These are phyloP conservation scores for Claviceps purpurea DNA, from an alignment of 2,329 filamentous ascomycete genomes.

Conservation along the genomic window DNA sequence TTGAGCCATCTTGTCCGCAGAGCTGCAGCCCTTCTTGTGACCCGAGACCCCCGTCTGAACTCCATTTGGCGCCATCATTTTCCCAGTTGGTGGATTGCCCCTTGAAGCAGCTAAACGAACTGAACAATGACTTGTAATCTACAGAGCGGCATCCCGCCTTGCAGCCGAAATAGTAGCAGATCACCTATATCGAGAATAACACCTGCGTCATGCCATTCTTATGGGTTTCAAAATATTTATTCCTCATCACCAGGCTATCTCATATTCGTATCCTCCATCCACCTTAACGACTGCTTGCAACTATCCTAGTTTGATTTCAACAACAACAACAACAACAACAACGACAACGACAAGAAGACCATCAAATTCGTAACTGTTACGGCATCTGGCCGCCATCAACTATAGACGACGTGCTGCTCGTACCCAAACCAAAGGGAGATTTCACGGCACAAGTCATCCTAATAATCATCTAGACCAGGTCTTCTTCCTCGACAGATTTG, in stretches of 20 bases:
- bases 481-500: not conserved
- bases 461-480: not conserved
- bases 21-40: not conserved
- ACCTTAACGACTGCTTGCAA: not conserved
- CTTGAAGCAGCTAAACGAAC: too few species aligned
- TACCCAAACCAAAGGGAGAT: not conserved
- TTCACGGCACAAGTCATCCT: not conserved
- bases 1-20: not conserved
- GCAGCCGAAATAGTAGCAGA: not conserved
- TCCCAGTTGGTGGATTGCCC: too few species aligned
- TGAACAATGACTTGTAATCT: not conserved
- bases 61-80: too few species aligned
- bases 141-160: not conserved
- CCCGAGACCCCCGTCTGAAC: too few species aligned
- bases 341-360: not conserved
- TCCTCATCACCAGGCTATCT: not conserved
- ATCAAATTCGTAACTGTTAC: not conserved
- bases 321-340: not conserved
- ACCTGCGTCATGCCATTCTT: constrained; percentile 5
- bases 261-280: not conserved
- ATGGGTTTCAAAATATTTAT: constrained; percentile 5
- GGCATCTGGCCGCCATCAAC: not conserved
- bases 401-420: not conserved
- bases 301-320: constrained; percentile 1
- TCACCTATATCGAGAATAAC: not conserved